Base-by-base conservation (phyloP, 1,139 yeast genomes). In the Lodderomyces margitis region DNA sequence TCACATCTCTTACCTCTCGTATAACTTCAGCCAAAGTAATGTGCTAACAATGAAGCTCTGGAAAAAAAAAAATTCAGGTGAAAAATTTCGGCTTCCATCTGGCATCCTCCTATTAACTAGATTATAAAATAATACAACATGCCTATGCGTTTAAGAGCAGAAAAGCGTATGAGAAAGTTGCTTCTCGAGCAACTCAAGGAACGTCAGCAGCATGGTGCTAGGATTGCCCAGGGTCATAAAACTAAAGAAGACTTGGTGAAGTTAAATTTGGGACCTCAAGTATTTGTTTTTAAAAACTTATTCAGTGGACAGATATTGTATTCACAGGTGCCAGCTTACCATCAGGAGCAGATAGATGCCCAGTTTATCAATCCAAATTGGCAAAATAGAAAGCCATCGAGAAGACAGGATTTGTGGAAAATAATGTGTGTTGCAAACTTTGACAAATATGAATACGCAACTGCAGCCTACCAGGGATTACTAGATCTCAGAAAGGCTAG, bases 271-370 rank as follows among this genome's bases (percentile, higher is more conserved):
- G 95, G 91, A 3, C 96, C 97, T 8, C 88, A 84, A 56, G 85
- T 91, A 20, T 87, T 75, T 58, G 64, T 88, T 40, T 91, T 86
- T 69, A 80, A 94, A 58, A 89, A 91, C 68, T 66, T 87, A 42
- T 94, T 87, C 63, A 75, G 85, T 32, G 97, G 97, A 5, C 97
- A 91, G 66, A 94, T 89, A 16, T 66, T 87, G 35, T 91, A 88
- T 62, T 83, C 96, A 2, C 96, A 89, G 63, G 80, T 87, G 20
- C 95, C 94, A 15, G 81, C 78, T 27, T 74, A 71, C 54, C 83
- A 81, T 59, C 80, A 78, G 51, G 80, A 80, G 50, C 91, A 89
- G 61, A 81, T 87, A 53, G 80, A 81, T 49, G 74, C 72, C 51
- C 88, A 81, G 60, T 87, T 85, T 59, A 71, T 74, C 44, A 75